Base-by-base conservation (phyloP, 2,329 filamentous ascomycete species). In the Whalleya microplaca region DNA sequence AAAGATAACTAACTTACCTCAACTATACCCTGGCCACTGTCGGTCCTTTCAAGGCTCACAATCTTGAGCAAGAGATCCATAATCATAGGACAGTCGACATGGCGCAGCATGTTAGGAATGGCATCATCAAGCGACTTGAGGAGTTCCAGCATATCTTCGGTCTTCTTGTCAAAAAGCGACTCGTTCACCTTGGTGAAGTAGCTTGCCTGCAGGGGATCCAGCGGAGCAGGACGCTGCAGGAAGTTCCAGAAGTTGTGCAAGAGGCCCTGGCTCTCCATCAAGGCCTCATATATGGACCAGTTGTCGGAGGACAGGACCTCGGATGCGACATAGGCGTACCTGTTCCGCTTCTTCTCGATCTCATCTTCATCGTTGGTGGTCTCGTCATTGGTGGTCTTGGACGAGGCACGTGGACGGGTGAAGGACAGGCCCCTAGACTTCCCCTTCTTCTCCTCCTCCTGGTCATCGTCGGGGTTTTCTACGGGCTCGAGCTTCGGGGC, bases 131-230 rank as follows among this genome's bases (percentile, higher is more conserved):
- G 77, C 1, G 86, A 88, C 72, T 92, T 96, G 74, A 99, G 86
- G 59, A 99, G 87, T 18, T 88, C 86, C 64, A 98, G 81, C 94
- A 98, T 99, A 63, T 97, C 94, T 69, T 96, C 91, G 5, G 96
- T 97, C 82, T 98, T 98, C 77, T 95, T 96, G 73, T 98, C 95
- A 53, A 99, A 89, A 19, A 99, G 78, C n/a, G 92, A 90, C 77
- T 99, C 95, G 74, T 98, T 98, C 70, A 99, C 93, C 72, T 98
- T 99, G 53, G 94, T 97, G 72, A 99, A 99, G 73, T 99, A 99
- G 69, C 93, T 93, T 18, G 95, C 94, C 75, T 98, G 94, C 5
- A 97, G 83, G 40, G 94, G 90, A 72, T 98, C 94, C 53, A 99
- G 83, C 2, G 94, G 91, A 10, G 91, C 84, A n/a, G 91, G 84